phyloP scores from a whole-genome alignment of 2,329 filamentous ascomycete species.

The Trichoderma atroviride region DNA sequence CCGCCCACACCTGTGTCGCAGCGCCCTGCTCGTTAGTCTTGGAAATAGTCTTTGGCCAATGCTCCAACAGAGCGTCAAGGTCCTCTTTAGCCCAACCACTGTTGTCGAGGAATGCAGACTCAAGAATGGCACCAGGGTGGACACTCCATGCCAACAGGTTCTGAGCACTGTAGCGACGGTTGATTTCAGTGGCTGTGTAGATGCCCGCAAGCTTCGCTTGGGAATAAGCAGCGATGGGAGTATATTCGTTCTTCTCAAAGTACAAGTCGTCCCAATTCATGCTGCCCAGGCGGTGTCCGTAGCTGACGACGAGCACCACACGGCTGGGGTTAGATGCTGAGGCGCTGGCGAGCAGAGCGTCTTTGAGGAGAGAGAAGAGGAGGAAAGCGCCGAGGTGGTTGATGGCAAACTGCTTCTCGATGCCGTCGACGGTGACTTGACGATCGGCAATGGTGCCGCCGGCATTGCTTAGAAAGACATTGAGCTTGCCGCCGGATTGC shows the following conservation, averaged over 20 bases:
- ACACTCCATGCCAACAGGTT: conserved; percentile 48
- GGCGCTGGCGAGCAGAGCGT: conserved; percentile 20
- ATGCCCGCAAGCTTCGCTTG: conserved; percentile 46
- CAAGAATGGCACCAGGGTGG: conserved; percentile 49
- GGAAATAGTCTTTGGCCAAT: conserved; percentile 2
- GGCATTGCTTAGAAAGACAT: conserved; percentile 32
- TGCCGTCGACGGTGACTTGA: conserved; percentile 30
- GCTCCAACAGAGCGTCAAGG: neutral
- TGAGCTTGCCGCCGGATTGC: conserved; percentile 28
- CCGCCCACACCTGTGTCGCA: conserved; percentile 48
- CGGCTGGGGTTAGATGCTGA: conserved; percentile 16
- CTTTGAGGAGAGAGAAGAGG: conserved; percentile 44
- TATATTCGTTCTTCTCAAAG: conserved; percentile 14
- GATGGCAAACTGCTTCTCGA: conserved; percentile 50
- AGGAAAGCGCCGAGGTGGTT: conserved; percentile 60
- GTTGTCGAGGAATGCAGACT: conserved; percentile 11
- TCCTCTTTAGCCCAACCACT: neutral
- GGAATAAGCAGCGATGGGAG: conserved; percentile 39
- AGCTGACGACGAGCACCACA: conserved; percentile 21
- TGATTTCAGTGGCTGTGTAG: conserved; percentile 51
- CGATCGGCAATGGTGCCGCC: conserved; percentile 30
- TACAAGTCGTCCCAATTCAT: conserved; percentile 45
- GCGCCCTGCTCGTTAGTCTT: conserved; percentile 46
- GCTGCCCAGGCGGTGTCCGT: conserved; percentile 39
- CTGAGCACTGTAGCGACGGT: conserved; percentile 47